phyloP scores from a whole-genome alignment of 2,329 filamentous ascomycete species.

The Aspergillus fischeri region DNA sequence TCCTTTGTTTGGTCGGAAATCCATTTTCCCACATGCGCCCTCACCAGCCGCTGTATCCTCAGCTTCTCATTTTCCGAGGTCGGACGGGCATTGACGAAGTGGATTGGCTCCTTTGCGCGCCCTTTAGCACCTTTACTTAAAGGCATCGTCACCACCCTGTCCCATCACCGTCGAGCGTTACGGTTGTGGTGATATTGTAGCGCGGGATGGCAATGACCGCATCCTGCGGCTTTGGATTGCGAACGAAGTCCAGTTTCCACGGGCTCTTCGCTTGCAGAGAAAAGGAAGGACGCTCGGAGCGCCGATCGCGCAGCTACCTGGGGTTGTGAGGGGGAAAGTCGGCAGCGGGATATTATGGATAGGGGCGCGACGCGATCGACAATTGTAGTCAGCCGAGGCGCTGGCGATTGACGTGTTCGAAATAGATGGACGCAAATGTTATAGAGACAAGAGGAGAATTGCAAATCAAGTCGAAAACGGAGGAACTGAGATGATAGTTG shows the following conservation, averaged over 20 bases:
- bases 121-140: conserved; percentile 16
- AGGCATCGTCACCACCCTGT: conserved; percentile 17
- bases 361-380: not conserved
- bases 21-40: conserved; percentile 34
- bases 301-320: not conserved
- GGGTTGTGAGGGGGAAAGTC: not conserved
- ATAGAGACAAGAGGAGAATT: not conserved
- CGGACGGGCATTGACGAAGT: conserved; percentile 33
- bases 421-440: too few species aligned
- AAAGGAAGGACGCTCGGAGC: not conserved
- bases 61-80: conserved; percentile 25
- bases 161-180: conserved; percentile 10
- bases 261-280: not conserved
- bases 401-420: not conserved
- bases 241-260: not conserved
- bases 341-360: not conserved
- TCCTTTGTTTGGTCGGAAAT: conserved; percentile 34
- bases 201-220: conserved; percentile 13
- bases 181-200: conserved; percentile 5
- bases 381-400: not conserved
- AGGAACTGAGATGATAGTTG: too few species aligned
- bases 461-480: too few species aligned
- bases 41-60: conserved; percentile 27
- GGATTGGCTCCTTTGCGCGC: conserved; percentile 24
- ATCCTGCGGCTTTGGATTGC: conserved; percentile 16